A percentile compares a stretch with the other conserved stretches of the same genome.
Evolutionary conservation across 805 yeast species (phyloP).

Genomic region (Pichia nanzhaoensis): DNA sequence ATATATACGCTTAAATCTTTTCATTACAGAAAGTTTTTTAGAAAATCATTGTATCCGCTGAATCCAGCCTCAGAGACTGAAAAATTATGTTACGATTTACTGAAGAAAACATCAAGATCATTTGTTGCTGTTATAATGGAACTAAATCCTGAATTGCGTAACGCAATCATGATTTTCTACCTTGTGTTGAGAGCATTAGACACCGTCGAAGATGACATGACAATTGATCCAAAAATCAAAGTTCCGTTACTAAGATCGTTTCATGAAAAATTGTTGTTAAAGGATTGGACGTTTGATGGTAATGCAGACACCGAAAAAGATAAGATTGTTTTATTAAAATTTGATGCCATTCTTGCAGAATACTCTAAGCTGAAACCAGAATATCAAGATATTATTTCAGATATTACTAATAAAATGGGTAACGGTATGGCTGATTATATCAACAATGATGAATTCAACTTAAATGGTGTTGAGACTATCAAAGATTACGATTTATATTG

Average conservation of each 20-base stretch:
- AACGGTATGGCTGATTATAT: conserved; percentile 97
- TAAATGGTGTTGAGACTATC: conserved; percentile 70
- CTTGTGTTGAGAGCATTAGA: conserved; percentile 84
- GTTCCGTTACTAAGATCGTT: conserved; percentile 68
- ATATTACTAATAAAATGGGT: conserved; percentile 84
- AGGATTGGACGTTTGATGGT: conserved; percentile 79
- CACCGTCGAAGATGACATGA: conserved; percentile 95
- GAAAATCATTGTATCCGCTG: conserved; percentile 44
- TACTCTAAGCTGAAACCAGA: conserved; percentile 65
- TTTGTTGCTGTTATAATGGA: conserved; percentile 92
- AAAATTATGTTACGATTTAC: conserved; percentile 58
- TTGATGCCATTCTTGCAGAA: conserved; percentile 61
- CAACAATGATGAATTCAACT: conserved; percentile 66
- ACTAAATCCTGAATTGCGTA: conserved; percentile 81
- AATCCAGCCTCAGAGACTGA: conserved; percentile 39
- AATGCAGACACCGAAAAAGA: conserved; percentile 75
- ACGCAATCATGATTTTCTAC: conserved; percentile 78
- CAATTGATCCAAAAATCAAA: conserved; percentile 64
- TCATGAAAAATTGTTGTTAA: conserved; percentile 50
- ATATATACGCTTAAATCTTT: background rate
- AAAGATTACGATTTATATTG: conserved; percentile 87
- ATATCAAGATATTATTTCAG: conserved; percentile 72
- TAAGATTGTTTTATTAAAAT: conserved; percentile 72
- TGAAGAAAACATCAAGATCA: conserved; percentile 74
- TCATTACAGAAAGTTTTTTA: conserved; percentile 37